These are phyloP conservation scores for Camillea tinctor DNA, from an alignment of 2,329 filamentous ascomycete genomes.

Conservation along the genomic window DNA sequence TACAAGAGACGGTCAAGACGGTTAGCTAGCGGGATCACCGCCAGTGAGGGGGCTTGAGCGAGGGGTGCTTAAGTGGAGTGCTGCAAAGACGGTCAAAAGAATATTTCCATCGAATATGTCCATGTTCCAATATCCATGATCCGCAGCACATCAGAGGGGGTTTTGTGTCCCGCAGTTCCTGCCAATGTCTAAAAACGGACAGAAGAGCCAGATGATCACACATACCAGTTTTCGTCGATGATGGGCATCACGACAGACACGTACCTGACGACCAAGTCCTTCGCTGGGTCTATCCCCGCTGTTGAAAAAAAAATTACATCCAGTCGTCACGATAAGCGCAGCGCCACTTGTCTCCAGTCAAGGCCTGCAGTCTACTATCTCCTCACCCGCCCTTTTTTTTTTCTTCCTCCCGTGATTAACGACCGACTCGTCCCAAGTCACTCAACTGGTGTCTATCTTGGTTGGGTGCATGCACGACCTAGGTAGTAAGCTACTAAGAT, in stretches of 20 bases:
- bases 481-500: neutral
- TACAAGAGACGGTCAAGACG: neutral
- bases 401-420: constrained; percentile 13
- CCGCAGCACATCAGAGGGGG: neutral
- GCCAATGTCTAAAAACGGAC: neutral
- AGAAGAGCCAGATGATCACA: neutral
- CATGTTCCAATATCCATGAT: neutral
- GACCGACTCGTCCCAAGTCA: constrained; percentile 2
- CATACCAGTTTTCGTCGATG: neutral
- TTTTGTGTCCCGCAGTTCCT: neutral
- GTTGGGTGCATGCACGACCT: neutral
- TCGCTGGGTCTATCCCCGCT: neutral
- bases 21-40: neutral
- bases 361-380: constrained; percentile 14
- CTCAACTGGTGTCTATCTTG: constrained; percentile 2
- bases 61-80: neutral
- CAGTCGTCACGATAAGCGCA: constrained; percentile 22
- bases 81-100: neutral
- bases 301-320: neutral
- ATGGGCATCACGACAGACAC: neutral
- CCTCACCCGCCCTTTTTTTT: constrained; percentile 10
- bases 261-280: neutral
- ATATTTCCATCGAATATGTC: neutral
- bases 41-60: neutral
- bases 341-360: constrained; percentile 34